Conservation (phyloP, 768 basidiomycete species). For the Leccinum broughii region DNA sequence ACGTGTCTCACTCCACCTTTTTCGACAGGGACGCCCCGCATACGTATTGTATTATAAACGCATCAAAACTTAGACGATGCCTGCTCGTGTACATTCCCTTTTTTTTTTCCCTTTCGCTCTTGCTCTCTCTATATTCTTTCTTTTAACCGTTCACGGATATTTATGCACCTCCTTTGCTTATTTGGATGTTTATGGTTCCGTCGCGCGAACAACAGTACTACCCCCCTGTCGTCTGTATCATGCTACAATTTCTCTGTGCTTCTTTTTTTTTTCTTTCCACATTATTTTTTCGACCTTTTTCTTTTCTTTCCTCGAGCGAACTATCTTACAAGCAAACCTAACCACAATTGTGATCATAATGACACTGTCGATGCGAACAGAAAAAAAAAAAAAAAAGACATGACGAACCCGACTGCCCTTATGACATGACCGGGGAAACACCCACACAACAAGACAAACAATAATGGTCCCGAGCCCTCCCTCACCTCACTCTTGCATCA, state of each 20-base stretch:
- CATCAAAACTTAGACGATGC: constrained; percentile 31
- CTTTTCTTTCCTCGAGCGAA: constrained; percentile 3
- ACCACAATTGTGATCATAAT: constrained; percentile 19
- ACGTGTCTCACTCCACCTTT: constrained; percentile 21
- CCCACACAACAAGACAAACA: not conserved
- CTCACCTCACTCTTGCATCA: constrained; percentile 20
- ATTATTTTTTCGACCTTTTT: not conserved
- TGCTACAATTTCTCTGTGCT: constrained; percentile 19
- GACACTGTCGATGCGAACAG: constrained; percentile 1
- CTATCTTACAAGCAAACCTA: constrained; percentile 34
- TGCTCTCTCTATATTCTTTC: not conserved
- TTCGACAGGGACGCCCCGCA: constrained; percentile 57
- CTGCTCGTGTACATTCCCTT: not conserved
- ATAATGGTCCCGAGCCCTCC: not conserved
- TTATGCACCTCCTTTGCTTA: not conserved
- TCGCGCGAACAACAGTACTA: constrained; percentile 16
- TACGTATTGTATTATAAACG: constrained; percentile 85
- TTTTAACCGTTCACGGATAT: not conserved
- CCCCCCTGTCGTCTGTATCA: constrained; percentile 17
- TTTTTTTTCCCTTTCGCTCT: not conserved
- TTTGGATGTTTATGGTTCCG: constrained; percentile 5
- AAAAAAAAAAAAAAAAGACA: not conserved
- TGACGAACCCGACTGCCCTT: not conserved
- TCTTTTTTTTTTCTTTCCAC: not conserved
- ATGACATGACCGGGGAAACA: not conserved